Evolutionary conservation across 1,284 basidiomycete species (phyloP), one percentile per base, ranked within the genome.

Genomic region (Laetiporus sulphureus): DNA sequence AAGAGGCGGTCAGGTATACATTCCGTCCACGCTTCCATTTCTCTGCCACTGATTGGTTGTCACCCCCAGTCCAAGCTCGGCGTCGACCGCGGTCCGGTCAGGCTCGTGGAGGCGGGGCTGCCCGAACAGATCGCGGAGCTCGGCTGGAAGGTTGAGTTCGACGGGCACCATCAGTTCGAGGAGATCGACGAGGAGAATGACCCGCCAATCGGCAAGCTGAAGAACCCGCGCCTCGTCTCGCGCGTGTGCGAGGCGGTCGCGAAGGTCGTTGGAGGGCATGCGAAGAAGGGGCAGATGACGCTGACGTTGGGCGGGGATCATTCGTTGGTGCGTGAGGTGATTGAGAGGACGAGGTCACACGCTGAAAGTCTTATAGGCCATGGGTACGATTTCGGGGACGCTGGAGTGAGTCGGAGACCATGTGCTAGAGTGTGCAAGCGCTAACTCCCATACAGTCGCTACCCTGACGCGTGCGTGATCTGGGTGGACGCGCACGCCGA

Each of bases 231-330:
- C 22, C 65, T 91, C 22, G 93, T 97, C 36, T 88, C 83, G 16
- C 72, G 75, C n/a, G 93, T 97, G 38, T 85, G 79, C 52, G 63
- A 91, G 64, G 75, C 81, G 35, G 83, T 99, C 22, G 80, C 89
- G n/a, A 66, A 76, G 29, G 79, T 68, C 23, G 88, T 99, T 16
- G 79, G 79, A 15, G 73, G 62, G 11, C 87, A 93, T 62, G 82
- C 79, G 25, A 75, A 74, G 63, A 76, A 78, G 41, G 92, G 94
- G 7, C 76, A 83, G 58, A 68, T 99, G 30, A 87, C 93, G 3
- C 68, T 99, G 12, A 98, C 93, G 1, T 71, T 99, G n/a, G 96
- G 95, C 13, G 96, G 96, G 10, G 94, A 98, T 61, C 94, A 98
- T 65, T 93, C 90, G 40, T 66, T 98, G 59, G 90, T 89, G 49